These are phyloP conservation scores for Brassica balearica DNA, from an alignment of 441 rosid species.

Conservation along the genomic window DNA sequence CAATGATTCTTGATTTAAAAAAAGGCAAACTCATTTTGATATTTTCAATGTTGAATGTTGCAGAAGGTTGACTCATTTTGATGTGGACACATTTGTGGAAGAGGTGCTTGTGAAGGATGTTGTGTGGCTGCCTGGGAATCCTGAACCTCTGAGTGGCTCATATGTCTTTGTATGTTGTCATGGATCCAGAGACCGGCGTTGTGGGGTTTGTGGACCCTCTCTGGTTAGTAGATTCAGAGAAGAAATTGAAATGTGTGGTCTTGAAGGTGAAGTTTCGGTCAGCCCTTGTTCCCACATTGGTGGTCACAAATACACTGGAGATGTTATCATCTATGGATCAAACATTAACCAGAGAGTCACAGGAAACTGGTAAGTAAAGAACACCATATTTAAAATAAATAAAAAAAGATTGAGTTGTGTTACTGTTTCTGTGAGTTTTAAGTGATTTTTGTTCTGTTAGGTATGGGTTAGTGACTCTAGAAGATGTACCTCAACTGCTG, in stretches of 20 bases:
- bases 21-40: slow-evolving; percentile 12
- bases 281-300: slow-evolving; percentile 92
- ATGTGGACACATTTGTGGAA: slow-evolving; percentile 92
- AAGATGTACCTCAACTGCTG: slow-evolving; percentile 70
- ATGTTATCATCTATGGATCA: slow-evolving; percentile 76
- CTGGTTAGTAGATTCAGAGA: slow-evolving; percentile 78
- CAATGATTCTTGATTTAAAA: not conserved
- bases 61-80: slow-evolving; percentile 97
- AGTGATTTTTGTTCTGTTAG: slow-evolving; percentile 44
- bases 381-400: not conserved
- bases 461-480: slow-evolving; percentile 88
- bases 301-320: slow-evolving; percentile 84
- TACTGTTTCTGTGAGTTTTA: not conserved
- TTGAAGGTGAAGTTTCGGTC: slow-evolving; percentile 74
- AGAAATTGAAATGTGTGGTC: slow-evolving; percentile 64
- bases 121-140: slow-evolving; percentile 87
- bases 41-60: slow-evolving; percentile 40
- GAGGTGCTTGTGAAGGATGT: slow-evolving; percentile 91
- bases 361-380: slow-evolving; percentile 73
- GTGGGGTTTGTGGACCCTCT: slow-evolving; percentile 88
- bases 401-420: not conserved
- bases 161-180: slow-evolving; percentile 87
- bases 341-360: slow-evolving; percentile 54
- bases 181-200: slow-evolving; percentile 78
- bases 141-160: slow-evolving; percentile 71